Evolutionary conservation across 495 filamentous ascomycete species (phyloP).

Genomic region (Penicillium goetzii): DNA sequence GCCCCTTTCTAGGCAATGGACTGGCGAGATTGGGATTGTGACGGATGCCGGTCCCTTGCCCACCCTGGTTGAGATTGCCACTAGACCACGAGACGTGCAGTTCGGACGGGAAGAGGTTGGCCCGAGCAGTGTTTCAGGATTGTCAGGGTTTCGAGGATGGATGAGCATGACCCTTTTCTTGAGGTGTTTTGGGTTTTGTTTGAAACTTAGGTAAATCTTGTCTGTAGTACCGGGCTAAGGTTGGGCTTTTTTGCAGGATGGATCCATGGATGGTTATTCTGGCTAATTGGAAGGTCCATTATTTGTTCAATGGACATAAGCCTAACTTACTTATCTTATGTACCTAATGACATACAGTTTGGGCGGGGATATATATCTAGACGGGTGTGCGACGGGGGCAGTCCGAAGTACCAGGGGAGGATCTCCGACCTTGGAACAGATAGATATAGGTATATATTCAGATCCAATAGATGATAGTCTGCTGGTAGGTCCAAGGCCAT

Average conservation of each 20-base stretch:
- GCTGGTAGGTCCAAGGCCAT: too few species aligned
- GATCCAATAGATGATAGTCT: too few species aligned
- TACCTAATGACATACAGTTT: neutral
- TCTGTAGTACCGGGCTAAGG: too few species aligned
- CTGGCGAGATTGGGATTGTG: conserved; percentile 24
- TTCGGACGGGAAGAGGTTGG: conserved; percentile 28
- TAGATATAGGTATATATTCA: too few species aligned
- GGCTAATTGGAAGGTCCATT: too few species aligned
- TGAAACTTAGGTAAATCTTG: neutral
- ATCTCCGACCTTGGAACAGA: too few species aligned
- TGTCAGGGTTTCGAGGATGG: conserved; percentile 6
- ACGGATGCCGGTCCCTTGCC: conserved; percentile 8
- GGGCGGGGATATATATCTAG: neutral
- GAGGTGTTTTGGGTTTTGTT: conserved; percentile 6
- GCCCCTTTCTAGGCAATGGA: neutral
- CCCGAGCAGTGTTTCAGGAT: conserved; percentile 18
- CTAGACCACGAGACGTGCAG: conserved; percentile 29
- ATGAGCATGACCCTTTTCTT: conserved; percentile 14
- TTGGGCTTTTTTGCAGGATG: too few species aligned
- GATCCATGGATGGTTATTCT: too few species aligned
- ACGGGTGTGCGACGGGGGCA: too few species aligned
- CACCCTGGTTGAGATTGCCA: conserved; percentile 21
- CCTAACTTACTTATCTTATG: too few species aligned
- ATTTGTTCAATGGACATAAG: too few species aligned
- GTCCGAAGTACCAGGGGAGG: too few species aligned